phyloP scores from a whole-genome alignment of 2,329 filamentous ascomycete genomes.

The Pyricularia grisea region DNA sequence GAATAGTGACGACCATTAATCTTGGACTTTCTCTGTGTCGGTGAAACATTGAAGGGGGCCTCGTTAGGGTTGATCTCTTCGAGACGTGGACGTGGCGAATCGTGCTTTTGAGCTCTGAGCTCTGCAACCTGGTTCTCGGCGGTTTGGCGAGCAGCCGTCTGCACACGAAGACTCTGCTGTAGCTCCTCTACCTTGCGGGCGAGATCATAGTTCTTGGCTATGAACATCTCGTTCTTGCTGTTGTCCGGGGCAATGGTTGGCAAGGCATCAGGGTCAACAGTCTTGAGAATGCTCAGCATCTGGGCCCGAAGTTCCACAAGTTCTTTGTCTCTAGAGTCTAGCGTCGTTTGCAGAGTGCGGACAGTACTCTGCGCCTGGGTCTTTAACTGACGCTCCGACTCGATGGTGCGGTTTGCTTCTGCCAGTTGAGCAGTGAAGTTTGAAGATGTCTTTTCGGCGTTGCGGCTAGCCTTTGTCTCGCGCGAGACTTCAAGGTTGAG shows the following conservation, averaged over 20 bases:
- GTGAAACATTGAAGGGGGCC: constrained; percentile 61
- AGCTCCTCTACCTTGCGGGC: constrained; percentile 78
- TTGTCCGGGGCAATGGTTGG: constrained; percentile 8
- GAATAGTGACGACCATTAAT: constrained; percentile 52
- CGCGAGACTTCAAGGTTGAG: constrained; percentile 84
- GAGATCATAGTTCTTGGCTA: constrained; percentile 70
- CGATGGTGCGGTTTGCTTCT: constrained; percentile 80
- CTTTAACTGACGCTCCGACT: constrained; percentile 80
- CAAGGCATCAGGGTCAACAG: constrained; percentile 59
- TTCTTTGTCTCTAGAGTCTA: constrained; percentile 75
- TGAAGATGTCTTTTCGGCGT: constrained; percentile 81
- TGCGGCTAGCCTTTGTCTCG: constrained; percentile 82
- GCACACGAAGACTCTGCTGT: constrained; percentile 80
- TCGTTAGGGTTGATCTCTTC: constrained; percentile 87
- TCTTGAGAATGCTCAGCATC: constrained; percentile 72
- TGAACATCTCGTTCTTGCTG: constrained; percentile 48
- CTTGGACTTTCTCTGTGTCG: constrained; percentile 54
- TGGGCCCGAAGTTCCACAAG: constrained; percentile 71
- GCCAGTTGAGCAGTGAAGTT: constrained; percentile 73
- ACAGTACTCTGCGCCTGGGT: constrained; percentile 79
- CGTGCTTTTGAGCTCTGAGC: constrained; percentile 63
- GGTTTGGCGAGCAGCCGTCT: constrained; percentile 69
- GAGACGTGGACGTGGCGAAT: constrained; percentile 64
- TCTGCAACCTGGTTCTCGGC: constrained; percentile 78
- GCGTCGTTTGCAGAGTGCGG: constrained; percentile 65